A percentile compares a stretch with the other conserved stretches of the same genome.
These are phyloP conservation scores for Mrakia frigida DNA, from an alignment of 768 basidiomycete species.

Conservation along the genomic window DNA sequence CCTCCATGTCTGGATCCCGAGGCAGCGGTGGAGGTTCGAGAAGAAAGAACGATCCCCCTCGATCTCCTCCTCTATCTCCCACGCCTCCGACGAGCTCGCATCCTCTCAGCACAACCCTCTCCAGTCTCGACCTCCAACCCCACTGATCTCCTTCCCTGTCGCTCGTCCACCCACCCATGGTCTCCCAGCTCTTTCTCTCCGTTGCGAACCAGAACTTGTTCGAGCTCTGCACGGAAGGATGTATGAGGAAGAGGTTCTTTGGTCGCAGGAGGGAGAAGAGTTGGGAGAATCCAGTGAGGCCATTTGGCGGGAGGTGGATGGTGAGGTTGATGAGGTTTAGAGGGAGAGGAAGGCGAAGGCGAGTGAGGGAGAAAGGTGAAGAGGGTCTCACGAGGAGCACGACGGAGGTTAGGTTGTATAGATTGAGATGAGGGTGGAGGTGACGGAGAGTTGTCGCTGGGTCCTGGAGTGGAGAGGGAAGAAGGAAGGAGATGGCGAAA, in stretches of 20 bases:
- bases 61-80: neutral
- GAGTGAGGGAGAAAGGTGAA: neutral
- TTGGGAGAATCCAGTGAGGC: slow-evolving; percentile 15
- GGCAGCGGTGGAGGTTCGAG: neutral
- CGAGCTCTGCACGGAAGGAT: neutral
- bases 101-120: neutral
- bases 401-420: slow-evolving; percentile 9
- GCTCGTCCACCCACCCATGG: neutral
- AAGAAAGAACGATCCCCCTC: neutral
- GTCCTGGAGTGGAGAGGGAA: neutral
- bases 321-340: slow-evolving; percentile 6
- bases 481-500: neutral
- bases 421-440: slow-evolving; percentile 19
- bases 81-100: neutral
- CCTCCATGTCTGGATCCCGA: neutral
- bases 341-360: neutral
- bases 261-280: slow-evolving; percentile 20
- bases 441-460: neutral
- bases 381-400: slow-evolving; percentile 17
- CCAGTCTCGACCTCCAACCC: neutral
- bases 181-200: slow-evolving; percentile 15
- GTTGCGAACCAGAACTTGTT: slow-evolving; percentile 13
- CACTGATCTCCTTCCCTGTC: neutral
- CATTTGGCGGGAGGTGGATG: slow-evolving; percentile 13
- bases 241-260: neutral